Evolutionary conservation across 139 green algal species (phyloP).

Genomic region (Coccomyxa sp.): DNA sequence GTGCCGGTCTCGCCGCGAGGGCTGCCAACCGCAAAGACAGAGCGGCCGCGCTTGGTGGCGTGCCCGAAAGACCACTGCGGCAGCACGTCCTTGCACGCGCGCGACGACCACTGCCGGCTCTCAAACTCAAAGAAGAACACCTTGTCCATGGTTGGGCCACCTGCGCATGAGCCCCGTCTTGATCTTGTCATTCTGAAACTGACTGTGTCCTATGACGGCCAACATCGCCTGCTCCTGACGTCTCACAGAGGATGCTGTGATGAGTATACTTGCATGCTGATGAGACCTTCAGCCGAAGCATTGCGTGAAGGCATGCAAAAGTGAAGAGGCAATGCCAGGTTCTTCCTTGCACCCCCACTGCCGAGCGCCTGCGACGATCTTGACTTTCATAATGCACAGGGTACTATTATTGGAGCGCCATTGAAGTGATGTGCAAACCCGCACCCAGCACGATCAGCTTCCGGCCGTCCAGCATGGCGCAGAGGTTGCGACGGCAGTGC

Average conservation of each 20-base stretch:
- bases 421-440: background rate
- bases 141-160: conserved; percentile 27
- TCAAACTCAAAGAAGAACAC: conserved; percentile 35
- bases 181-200: background rate
- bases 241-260: no score
- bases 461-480: conserved; percentile 25
- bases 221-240: no score
- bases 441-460: conserved; percentile 20
- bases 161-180: background rate
- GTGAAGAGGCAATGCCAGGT: no score
- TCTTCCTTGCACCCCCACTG: no score
- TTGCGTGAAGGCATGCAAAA: no score
- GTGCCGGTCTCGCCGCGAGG: background rate
- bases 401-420: no score
- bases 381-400: no score
- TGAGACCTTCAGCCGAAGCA: no score
- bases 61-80: conserved; percentile 27
- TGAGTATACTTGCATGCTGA: no score
- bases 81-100: conserved; percentile 3
- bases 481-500: conserved; percentile 18
- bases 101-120: conserved; percentile 16
- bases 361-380: no score
- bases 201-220: no score
- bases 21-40: background rate
- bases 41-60: background rate